Evolutionary conservation across 371 early-diverging fungal species (phyloP).

Genomic region (Apophysomyces sp.): DNA sequence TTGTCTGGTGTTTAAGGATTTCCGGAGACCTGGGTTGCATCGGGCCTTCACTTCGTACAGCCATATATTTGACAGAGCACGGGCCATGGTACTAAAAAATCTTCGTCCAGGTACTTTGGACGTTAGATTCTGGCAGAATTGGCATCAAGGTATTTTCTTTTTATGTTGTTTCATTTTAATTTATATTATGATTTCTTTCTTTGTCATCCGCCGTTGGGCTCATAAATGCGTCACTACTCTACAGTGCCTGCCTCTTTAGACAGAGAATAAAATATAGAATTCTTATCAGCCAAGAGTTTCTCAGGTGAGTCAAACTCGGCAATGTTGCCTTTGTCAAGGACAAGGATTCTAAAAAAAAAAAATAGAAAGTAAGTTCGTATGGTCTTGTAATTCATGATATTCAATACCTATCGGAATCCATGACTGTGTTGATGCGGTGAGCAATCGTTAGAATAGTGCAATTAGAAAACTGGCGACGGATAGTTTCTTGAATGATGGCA

Average conservation of each 20-base stretch:
- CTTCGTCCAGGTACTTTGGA: not conserved
- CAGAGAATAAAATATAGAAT: slow-evolving; percentile 70
- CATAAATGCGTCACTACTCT: slow-evolving; percentile 21
- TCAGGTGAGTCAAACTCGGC: slow-evolving; percentile 81
- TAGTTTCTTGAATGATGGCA: slow-evolving; percentile 82
- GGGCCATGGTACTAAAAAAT: not conserved
- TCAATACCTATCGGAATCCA: slow-evolving; percentile 68
- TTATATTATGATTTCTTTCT: not conserved
- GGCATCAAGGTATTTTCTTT: not conserved
- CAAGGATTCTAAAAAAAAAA: slow-evolving; percentile 62
- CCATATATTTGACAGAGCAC: slow-evolving; percentile 1
- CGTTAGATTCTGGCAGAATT: not conserved
- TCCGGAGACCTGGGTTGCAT: not conserved
- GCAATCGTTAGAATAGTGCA: slow-evolving; percentile 95
- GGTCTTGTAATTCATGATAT: not conserved
- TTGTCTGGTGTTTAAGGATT: not conserved
- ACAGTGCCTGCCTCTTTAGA: slow-evolving; percentile 71
- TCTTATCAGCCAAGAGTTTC: slow-evolving; percentile 56
- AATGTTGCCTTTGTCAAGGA: slow-evolving; percentile 75
- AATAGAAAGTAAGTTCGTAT: slow-evolving; percentile 3
- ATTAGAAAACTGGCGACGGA: slow-evolving; percentile 82
- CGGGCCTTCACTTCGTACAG: not conserved
- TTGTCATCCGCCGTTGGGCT: not conserved
- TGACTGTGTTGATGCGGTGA: slow-evolving; percentile 87
- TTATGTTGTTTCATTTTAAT: not conserved